Evolutionary conservation across 208 protist genomes (phyloP).

Genomic region (Herpetomonas muscarum): DNA sequence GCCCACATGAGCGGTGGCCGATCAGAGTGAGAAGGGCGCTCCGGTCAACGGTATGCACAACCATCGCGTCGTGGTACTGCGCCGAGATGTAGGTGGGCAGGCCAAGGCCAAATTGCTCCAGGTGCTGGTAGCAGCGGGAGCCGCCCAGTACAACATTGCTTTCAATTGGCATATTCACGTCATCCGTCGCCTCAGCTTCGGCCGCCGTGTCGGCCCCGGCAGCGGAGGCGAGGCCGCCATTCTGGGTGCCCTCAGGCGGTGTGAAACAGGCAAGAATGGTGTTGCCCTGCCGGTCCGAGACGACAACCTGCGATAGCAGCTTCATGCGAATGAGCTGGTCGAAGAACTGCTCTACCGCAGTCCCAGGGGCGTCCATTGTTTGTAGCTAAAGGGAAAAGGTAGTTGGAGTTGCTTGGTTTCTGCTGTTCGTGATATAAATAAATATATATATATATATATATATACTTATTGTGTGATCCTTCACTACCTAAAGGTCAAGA

Average conservation of each 20-base stretch:
- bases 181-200: constrained; percentile 3
- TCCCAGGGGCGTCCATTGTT: constrained; percentile 44
- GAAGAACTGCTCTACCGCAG: constrained; percentile 85
- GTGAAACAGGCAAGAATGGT: constrained; percentile 78
- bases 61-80: constrained; percentile 81
- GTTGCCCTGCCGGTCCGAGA: constrained; percentile 78
- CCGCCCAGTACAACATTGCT: constrained; percentile 84
- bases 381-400: not conserved
- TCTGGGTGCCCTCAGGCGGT: constrained; percentile 3
- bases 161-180: constrained; percentile 45
- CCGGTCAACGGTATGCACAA: constrained; percentile 71
- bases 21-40: constrained; percentile 70
- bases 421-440: no score
- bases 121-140: constrained; percentile 65
- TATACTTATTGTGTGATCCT: no score
- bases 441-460: constrained; percentile 5
- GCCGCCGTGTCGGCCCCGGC: not conserved
- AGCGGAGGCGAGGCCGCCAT: not conserved
- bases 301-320: constrained; percentile 68
- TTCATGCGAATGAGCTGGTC: constrained; percentile 82
- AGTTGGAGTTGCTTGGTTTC: no score
- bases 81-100: constrained; percentile 63
- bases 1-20: constrained; percentile 69
- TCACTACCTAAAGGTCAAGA: constrained; percentile 8
- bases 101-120: constrained; percentile 73